phyloP scores from a whole-genome alignment of 441 rosid genomes.

The Erodium texanum region DNA sequence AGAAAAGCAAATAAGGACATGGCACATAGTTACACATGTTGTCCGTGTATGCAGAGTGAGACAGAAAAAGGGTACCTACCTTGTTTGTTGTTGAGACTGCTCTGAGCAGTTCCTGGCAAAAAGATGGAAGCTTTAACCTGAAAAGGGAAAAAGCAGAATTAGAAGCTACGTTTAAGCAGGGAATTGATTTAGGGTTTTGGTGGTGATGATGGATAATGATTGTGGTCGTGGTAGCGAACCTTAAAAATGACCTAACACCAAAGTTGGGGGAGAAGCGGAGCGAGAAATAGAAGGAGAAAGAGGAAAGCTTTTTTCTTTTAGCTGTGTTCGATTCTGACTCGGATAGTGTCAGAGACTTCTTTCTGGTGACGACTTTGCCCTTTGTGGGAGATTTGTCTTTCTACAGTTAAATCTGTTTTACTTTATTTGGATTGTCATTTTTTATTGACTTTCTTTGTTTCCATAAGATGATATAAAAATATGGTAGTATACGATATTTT shows the following conservation, averaged over 20 bases:
- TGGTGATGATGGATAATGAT: background rate
- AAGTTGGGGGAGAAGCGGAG: background rate
- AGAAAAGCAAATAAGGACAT: background rate
- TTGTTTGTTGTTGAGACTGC: background rate
- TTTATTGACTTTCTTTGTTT: too few species aligned
- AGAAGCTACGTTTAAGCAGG: background rate
- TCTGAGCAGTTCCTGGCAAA: background rate
- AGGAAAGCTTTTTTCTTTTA: background rate
- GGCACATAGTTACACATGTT: background rate
- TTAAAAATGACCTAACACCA: background rate
- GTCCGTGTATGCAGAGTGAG: too few species aligned
- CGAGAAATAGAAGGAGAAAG: background rate
- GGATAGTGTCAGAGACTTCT: background rate
- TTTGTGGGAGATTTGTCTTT: too few species aligned
- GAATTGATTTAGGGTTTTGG: background rate
- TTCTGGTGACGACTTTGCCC: too few species aligned
- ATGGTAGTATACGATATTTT: too few species aligned
- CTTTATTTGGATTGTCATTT: too few species aligned
- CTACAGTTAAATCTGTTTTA: too few species aligned
- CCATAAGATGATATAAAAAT: too few species aligned
- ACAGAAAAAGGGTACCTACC: background rate
- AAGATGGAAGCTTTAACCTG: constrained; percentile 2
- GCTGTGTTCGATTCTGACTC: too few species aligned
- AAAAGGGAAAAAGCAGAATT: background rate
- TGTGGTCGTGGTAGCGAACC: background rate